Evolutionary conservation across 208 protist genomes (phyloP).

Genomic region (Endotrypanum monterogeii): DNA sequence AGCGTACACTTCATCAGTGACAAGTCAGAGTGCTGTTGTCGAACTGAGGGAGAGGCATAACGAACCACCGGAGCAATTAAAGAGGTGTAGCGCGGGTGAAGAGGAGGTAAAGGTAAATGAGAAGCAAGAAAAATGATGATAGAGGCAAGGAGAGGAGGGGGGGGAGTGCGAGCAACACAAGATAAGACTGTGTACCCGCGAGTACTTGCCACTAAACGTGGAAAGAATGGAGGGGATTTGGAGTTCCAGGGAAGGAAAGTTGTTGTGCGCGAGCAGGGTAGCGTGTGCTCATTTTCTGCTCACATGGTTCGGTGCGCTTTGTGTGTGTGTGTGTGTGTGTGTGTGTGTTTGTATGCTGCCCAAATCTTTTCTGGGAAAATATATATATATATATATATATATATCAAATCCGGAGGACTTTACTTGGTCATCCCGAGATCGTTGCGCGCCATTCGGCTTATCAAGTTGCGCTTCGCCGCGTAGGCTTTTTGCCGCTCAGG

Average conservation of each 20-base stretch:
- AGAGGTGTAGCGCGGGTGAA: neutral
- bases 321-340: neutral
- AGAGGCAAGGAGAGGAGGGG: too few relatives aligned
- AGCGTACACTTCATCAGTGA: constrained; percentile 32
- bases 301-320: too few relatives aligned
- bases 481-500: constrained; percentile 39
- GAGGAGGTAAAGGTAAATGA: neutral
- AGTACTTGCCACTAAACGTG: too few relatives aligned
- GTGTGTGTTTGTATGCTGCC: neutral
- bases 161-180: too few relatives aligned
- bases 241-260: too few relatives aligned
- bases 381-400: neutral
- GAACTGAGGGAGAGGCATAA: neutral
- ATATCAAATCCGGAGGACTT: too few relatives aligned
- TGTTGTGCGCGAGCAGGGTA: too few relatives aligned
- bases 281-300: too few relatives aligned
- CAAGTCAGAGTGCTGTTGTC: neutral
- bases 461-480: constrained; percentile 39
- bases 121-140: too few relatives aligned
- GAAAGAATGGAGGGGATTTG: too few relatives aligned
- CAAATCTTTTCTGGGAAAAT: neutral
- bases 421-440: constrained; percentile 33
- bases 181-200: too few relatives aligned
- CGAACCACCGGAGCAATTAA: neutral
- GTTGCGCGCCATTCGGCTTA: constrained; percentile 30